Base-by-base conservation (phyloP, 2,329 filamentous ascomycete genomes). In the Phoma sp. region DNA sequence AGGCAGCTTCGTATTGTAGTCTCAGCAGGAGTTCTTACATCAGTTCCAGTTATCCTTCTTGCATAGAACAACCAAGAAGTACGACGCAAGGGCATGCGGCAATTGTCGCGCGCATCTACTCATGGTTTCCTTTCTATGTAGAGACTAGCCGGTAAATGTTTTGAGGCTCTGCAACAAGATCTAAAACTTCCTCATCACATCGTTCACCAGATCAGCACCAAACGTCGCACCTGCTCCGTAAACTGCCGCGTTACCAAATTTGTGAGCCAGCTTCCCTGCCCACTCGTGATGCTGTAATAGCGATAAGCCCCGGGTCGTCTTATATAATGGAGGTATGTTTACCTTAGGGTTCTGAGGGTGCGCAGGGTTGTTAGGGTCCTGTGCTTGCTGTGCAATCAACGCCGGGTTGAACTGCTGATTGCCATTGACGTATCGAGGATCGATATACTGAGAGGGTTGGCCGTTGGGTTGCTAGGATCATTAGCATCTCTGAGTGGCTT, bases 171-270 rank as follows among this genome's bases (percentile, higher is more conserved):
- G 24, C 24, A 10, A 31, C 24, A 27, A 7, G 35, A 9, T 48
- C 37, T 49, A 62, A 31, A 66, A 63, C 38, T 61, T 66, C 54
- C 60, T 58, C 60, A 64, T 63, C 22, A 55, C 63, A 55, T 63
- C 60, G 31, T 66, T 64, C 8, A 66, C 58, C 6, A 64, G 12
- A 59, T 63, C 58, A 21, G 58, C 54, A 3, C 63, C 61, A 47
- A 64, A 66, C 5, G 60, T 63, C 24, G 63, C 63, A 31, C 63
- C 61, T 21, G 61, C 61, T 0, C 61, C 61, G 6, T 54, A 53
- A 1, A 66, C 56, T 1, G 63, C 61, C 7, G 63, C 63, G 37
- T 65, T 64, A 0, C 61, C 63, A 36, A 65, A 64, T 21, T 63
- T 63, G 6, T 57, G 51, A 2, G 55, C 63, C n/a, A 64, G 37